A percentile compares a stretch with the other conserved stretches of the same genome.
These are phyloP conservation scores for Aspergillus indologenus DNA, from an alignment of 495 filamentous ascomycete species.

Conservation along the genomic window DNA sequence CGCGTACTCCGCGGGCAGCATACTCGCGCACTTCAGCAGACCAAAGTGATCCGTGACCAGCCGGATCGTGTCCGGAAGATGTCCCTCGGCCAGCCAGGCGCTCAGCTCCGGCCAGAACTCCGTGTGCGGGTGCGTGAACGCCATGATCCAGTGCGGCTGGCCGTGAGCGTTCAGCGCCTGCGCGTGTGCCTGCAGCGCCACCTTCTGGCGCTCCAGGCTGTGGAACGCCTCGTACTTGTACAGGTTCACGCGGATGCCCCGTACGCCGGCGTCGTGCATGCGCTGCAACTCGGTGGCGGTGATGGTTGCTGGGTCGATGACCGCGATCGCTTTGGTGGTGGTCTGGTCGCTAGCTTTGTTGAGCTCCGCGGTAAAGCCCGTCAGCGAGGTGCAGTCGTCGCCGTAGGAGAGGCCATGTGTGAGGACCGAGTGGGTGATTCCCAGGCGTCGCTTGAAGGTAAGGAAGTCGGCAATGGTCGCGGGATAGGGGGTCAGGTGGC, in stretches of 20 bases:
- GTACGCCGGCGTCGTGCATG: constrained; percentile 21
- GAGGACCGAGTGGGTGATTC: constrained; percentile 26
- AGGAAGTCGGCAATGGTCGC: constrained; percentile 22
- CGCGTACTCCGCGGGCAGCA: constrained; percentile 12
- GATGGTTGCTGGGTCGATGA: constrained; percentile 23
- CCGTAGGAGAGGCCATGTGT: constrained; percentile 29
- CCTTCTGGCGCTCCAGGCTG: constrained; percentile 23
- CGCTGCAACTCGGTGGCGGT: constrained; percentile 16
- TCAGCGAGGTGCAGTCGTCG: constrained; percentile 20
- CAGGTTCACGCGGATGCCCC: constrained; percentile 26
- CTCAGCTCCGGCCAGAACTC: constrained; percentile 24
- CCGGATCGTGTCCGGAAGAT: constrained; percentile 15
- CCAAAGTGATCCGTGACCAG: constrained; percentile 29
- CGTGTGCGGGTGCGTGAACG: constrained; percentile 26
- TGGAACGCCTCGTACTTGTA: constrained; percentile 28
- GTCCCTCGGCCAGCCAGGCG: constrained; percentile 17
- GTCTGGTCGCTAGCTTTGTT: constrained; percentile 3
- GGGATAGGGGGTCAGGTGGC: constrained; percentile 26
- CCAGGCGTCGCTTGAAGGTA: constrained; percentile 20
- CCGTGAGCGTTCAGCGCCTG: constrained; percentile 5
- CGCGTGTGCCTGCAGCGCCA: constrained; percentile 19
- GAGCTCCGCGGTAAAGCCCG: constrained; percentile 17
- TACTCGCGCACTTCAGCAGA: constrained; percentile 22
- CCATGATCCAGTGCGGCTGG: constrained; percentile 26
- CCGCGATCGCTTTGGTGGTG: constrained; percentile 21